Percentiles rank a stretch among this genome's conserved stretches.
Evolutionary conservation across 257 asterid genomes (phyloP).

Genomic region (Galeopsis tetrahit): DNA sequence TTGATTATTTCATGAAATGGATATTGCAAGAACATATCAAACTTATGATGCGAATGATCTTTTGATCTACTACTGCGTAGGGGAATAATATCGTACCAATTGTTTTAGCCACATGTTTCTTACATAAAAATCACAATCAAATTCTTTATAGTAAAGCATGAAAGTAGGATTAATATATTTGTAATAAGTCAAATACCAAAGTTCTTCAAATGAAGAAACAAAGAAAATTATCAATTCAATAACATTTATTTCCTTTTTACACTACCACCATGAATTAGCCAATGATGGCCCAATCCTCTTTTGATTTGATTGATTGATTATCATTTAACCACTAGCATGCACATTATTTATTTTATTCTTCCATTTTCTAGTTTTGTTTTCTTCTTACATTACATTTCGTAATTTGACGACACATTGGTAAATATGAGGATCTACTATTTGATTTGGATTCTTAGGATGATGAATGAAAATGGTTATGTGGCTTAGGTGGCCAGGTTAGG

Average conservation of each 20-base stretch:
- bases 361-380: no score
- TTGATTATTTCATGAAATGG: not conserved
- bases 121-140: not conserved
- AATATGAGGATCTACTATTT: no score
- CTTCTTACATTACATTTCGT: no score
- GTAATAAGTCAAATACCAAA: not conserved
- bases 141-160: not conserved
- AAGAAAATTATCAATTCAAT: no score
- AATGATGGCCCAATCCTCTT: not conserved
- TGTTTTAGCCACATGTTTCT: not conserved
- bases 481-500: no score
- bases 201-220: not conserved
- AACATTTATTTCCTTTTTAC: no score
- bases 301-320: no score
- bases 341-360: not conserved
- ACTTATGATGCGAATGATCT: conserved; percentile 6
- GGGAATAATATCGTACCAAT: not conserved
- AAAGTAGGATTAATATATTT: not conserved
- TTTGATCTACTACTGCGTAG: not conserved
- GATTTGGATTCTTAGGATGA: no score
- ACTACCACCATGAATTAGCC: no score
- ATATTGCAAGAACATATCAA: conserved; percentile 24
- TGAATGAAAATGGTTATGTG: no score
- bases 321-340: not conserved
- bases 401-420: no score